phyloP scores from a whole-genome alignment of 768 basidiomycete species.

The Ephemerocybe angulata region DNA sequence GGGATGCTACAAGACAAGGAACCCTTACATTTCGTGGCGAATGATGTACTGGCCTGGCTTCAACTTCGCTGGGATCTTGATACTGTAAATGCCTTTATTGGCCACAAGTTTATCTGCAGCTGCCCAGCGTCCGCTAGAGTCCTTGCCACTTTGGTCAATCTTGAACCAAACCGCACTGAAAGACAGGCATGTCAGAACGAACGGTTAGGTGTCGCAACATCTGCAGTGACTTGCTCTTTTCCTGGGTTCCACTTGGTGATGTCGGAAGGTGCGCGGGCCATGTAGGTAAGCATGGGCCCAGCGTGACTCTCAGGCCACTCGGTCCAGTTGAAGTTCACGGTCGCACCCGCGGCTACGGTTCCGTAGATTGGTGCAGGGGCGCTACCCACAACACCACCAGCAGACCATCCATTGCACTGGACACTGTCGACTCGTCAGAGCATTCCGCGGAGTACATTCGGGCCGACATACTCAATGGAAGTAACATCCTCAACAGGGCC shows the following conservation, averaged over 20 bases:
- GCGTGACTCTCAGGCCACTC: conserved; percentile 33
- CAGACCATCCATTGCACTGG: conserved; percentile 29
- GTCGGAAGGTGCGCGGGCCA: conserved; percentile 40
- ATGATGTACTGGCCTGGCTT: conserved; percentile 45
- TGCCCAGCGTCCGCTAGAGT: conserved; percentile 40
- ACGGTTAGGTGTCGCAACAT: too few species aligned
- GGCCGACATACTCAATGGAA: conserved; percentile 27
- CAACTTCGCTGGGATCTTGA: conserved; percentile 42
- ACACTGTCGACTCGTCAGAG: conserved; percentile 13
- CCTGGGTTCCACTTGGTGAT: conserved; percentile 40
- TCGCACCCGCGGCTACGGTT: conserved; percentile 36
- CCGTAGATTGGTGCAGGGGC: conserved; percentile 36
- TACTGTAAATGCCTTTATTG: conserved; percentile 36
- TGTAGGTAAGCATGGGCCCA: conserved; percentile 42
- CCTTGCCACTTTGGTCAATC: conserved; percentile 40
- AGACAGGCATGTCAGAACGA: too few species aligned
- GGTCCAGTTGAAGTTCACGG: conserved; percentile 40
- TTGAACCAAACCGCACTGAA: conserved; percentile 48
- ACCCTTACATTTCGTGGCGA: conserved; percentile 41
- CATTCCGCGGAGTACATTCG: background rate
- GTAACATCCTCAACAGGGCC: conserved; percentile 35
- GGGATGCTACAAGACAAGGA: background rate
- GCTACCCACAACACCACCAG: conserved; percentile 22
- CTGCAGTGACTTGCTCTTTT: conserved; percentile 24
- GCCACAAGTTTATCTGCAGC: conserved; percentile 36